Conservation (phyloP, 768 basidiomycete species). For the Suillus placidus region DNA sequence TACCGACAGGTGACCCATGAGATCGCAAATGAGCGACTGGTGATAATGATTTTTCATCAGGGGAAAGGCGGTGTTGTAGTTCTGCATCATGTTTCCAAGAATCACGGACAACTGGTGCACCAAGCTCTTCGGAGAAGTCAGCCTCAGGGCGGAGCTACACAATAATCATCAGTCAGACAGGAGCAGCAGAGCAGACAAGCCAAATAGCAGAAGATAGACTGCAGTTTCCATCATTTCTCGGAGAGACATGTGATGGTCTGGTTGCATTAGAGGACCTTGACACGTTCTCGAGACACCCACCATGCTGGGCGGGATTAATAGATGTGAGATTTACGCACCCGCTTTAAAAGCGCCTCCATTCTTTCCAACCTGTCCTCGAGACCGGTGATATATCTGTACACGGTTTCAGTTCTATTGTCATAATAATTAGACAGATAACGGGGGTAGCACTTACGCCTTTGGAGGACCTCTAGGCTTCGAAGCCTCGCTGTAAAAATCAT, state of each 20-base stretch:
- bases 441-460: constrained; percentile 55
- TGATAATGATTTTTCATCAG: constrained; percentile 28
- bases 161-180: not conserved
- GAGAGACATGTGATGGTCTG: not conserved
- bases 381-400: constrained; percentile 53
- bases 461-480: constrained; percentile 70
- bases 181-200: not conserved
- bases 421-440: constrained; percentile 4
- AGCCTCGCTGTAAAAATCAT: constrained; percentile 45
- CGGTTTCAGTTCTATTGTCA: constrained; percentile 6
- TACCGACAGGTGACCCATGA: constrained; percentile 17
- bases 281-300: constrained; percentile 2
- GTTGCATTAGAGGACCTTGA: not conserved
- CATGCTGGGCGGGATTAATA: not conserved
- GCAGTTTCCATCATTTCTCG: not conserved
- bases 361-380: constrained; percentile 63
- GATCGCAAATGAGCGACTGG: constrained; percentile 19
- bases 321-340: constrained; percentile 39
- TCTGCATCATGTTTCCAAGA: constrained; percentile 56
- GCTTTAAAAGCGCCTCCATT: constrained; percentile 54
- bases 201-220: not conserved
- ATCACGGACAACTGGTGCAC: constrained; percentile 60
- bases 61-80: constrained; percentile 8
- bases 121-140: constrained; percentile 65
- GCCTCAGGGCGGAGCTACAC: constrained; percentile 60